A percentile compares a stretch with the other conserved stretches of the same genome.
These are phyloP conservation scores for Populus pruinosa DNA, from an alignment of 345 rosid species.

Conservation along the genomic window DNA sequence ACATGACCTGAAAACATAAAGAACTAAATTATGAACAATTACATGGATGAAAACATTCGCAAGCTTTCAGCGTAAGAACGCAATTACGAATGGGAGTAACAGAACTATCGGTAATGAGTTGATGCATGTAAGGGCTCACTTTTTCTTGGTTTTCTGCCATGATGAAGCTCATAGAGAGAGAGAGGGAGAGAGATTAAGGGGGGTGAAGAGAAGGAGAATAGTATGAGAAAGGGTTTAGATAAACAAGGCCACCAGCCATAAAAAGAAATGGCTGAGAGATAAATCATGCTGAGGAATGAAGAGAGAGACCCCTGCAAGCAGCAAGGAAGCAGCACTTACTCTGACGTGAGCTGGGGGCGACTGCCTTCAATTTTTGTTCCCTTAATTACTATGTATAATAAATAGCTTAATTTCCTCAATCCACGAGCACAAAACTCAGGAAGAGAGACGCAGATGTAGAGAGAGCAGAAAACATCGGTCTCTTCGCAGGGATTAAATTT, in stretches of 20 bases:
- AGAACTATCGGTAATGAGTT: background rate
- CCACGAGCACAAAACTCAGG: background rate
- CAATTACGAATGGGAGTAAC: background rate
- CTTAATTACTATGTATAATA: background rate
- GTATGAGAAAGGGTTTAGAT: background rate
- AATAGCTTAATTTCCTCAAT: background rate
- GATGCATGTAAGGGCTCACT: conserved; percentile 26
- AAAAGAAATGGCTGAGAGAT: conserved; percentile 19
- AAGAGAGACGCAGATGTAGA: background rate
- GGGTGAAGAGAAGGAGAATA: conserved; percentile 1
- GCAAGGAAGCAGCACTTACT: conserved; percentile 22
- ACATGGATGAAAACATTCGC: background rate
- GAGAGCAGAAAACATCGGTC: conserved; percentile 12
- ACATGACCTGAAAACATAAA: conserved; percentile 46
- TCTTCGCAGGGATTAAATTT: conserved; percentile 9
- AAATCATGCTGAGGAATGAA: conserved; percentile 28
- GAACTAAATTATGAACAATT: background rate
- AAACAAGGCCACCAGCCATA: conserved; percentile 28
- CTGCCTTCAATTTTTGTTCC: background rate
- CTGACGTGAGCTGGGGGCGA: conserved; percentile 42
- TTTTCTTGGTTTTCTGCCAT: conserved; percentile 45
- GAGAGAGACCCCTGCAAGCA: conserved; percentile 57
- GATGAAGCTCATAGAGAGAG: conserved; percentile 3
- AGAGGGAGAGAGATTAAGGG: background rate
- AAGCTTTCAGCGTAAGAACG: background rate